phyloP scores from a whole-genome alignment of 1,139 yeast species.

The Yamadazyma mexicana region DNA sequence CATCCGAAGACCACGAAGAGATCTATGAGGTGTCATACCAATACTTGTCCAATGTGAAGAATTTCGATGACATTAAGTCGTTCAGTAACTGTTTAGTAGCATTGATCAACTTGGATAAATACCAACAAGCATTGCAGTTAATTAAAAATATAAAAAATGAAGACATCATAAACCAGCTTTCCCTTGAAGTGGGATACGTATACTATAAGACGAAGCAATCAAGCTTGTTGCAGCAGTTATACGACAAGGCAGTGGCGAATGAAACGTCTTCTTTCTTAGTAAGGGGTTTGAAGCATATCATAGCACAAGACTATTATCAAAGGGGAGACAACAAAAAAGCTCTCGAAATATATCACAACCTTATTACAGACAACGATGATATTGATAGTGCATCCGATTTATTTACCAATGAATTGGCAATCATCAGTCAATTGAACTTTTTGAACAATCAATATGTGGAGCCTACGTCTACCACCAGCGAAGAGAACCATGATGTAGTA shows the following conservation, averaged over 20 bases:
- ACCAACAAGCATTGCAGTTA: slow-evolving; percentile 53
- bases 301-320: slow-evolving; percentile 80
- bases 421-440: slow-evolving; percentile 52
- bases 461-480: slow-evolving; percentile 12
- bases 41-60: slow-evolving; percentile 40
- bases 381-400: slow-evolving; percentile 54
- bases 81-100: slow-evolving; percentile 66
- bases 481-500: slow-evolving; percentile 32
- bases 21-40: slow-evolving; percentile 45
- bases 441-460: slow-evolving; percentile 7
- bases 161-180: slow-evolving; percentile 33
- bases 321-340: slow-evolving; percentile 60
- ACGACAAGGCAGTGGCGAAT: slow-evolving; percentile 26
- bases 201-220: slow-evolving; percentile 63
- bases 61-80: slow-evolving; percentile 50
- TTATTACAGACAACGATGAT: slow-evolving; percentile 42
- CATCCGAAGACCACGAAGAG: slow-evolving; percentile 35
- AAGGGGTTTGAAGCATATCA: slow-evolving; percentile 67
- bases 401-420: slow-evolving; percentile 68
- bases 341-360: slow-evolving; percentile 50
- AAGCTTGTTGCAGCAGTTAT: slow-evolving; percentile 40
- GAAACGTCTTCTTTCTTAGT: slow-evolving; percentile 22
- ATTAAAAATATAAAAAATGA: slow-evolving; percentile 39
- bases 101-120: slow-evolving; percentile 70
- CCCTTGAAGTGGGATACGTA: slow-evolving; percentile 66